Conservation (phyloP, 2,329 filamentous ascomycete species). For the Xylaria sp. region DNA sequence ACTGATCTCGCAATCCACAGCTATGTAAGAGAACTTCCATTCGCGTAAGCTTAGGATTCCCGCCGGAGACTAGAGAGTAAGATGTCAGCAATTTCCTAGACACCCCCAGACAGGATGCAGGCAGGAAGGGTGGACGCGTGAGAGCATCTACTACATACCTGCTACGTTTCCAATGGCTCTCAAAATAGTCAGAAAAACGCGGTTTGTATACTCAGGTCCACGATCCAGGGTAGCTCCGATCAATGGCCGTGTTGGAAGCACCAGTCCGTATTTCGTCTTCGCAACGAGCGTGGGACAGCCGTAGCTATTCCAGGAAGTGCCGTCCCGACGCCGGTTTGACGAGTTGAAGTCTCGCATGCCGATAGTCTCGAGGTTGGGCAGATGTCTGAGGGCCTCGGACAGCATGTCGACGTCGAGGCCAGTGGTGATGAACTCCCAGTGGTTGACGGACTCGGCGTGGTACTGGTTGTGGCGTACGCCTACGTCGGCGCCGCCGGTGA, state of each 20-base stretch:
- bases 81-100: conserved; percentile 19
- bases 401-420: conserved; percentile 66
- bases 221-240: background rate
- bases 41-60: conserved; percentile 48
- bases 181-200: conserved; percentile 56
- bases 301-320: conserved; percentile 64
- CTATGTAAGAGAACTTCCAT: conserved; percentile 61
- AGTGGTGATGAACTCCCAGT: conserved; percentile 53
- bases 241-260: background rate
- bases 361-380: conserved; percentile 66
- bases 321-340: conserved; percentile 61
- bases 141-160: conserved; percentile 29
- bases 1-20: conserved; percentile 52
- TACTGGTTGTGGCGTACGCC: conserved; percentile 7
- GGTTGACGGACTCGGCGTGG: conserved; percentile 45
- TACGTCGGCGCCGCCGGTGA: background rate
- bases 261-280: background rate
- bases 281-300: conserved; percentile 51
- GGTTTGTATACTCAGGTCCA: conserved; percentile 34
- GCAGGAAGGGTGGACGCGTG: conserved; percentile 33
- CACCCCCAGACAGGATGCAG: background rate
- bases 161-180: conserved; percentile 56
- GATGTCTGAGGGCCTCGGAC: conserved; percentile 64
- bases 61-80: conserved; percentile 21
- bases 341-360: conserved; percentile 70